Percentiles rank a stretch among this genome's conserved stretches.
Evolutionary conservation across 352 stramenopile species (phyloP).

Genomic region (Globisporangium polare): DNA sequence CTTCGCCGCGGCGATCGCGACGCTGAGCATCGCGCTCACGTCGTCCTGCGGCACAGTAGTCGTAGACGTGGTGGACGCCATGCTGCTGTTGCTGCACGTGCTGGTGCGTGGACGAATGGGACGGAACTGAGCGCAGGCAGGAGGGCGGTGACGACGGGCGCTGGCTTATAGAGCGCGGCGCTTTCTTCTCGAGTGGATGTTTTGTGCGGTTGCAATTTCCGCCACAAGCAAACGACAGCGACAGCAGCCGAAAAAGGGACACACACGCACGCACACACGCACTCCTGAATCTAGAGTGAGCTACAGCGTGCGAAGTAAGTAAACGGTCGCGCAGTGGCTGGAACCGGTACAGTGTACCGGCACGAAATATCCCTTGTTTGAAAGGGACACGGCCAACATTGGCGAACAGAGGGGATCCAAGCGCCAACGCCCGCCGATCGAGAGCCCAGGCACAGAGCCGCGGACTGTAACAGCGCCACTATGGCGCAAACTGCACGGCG

Average conservation of each 20-base stretch:
- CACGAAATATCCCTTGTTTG: neutral
- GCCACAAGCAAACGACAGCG: constrained; percentile 1
- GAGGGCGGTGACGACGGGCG: too few relatives aligned
- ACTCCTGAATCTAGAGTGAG: neutral
- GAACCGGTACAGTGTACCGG: neutral
- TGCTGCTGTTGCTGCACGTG: neutral
- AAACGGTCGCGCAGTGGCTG: too few relatives aligned
- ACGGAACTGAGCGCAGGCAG: neutral
- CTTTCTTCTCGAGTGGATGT: constrained; percentile 7
- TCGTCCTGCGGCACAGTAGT: constrained; percentile 14
- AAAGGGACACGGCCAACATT: too few relatives aligned
- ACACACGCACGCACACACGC: too few relatives aligned
- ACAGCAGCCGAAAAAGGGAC: constrained; percentile 2
- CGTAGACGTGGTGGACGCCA: neutral
- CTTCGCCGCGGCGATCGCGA: constrained; percentile 55
- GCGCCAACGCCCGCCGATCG: too few relatives aligned
- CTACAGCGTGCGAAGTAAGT: neutral
- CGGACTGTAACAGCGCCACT: too few relatives aligned
- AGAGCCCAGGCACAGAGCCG: too few relatives aligned
- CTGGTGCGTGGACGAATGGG: neutral
- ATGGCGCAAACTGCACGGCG: too few relatives aligned
- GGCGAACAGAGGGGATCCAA: too few relatives aligned
- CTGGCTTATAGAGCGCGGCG: neutral
- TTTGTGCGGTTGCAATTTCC: neutral
- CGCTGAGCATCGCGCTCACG: constrained; percentile 42